Conservation (phyloP, 352 stramenopile species). For the Pythium phragmiticola region DNA sequence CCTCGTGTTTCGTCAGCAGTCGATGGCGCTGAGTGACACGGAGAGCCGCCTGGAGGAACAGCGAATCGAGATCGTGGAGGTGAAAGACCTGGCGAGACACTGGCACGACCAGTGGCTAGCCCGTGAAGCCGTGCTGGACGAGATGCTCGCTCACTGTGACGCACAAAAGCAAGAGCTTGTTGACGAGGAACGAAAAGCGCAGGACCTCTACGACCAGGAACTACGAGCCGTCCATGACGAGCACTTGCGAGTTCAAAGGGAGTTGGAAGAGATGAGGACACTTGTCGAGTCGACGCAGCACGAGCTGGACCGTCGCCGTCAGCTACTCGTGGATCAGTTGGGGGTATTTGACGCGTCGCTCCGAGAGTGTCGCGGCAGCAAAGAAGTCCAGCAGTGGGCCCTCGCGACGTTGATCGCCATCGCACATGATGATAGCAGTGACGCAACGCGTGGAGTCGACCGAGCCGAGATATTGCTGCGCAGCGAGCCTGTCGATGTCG, state of each 20-base stretch:
- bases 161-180: neutral
- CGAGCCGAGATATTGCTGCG: conserved; percentile 10
- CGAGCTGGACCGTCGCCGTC: conserved; percentile 2
- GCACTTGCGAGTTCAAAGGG: neutral
- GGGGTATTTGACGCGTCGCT: conserved; percentile 21
- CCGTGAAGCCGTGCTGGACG: conserved; percentile 5
- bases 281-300: conserved; percentile 10
- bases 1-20: conserved; percentile 22
- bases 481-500: conserved; percentile 9
- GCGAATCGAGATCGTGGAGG: conserved; percentile 16
- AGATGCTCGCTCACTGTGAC: conserved; percentile 18
- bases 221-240: conserved; percentile 6
- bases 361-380: conserved; percentile 7
- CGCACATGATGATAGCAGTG: neutral
- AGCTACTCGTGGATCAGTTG: conserved; percentile 21
- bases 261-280: neutral
- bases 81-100: conserved; percentile 25
- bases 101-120: conserved; percentile 31
- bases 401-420: conserved; percentile 11
- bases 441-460: neutral
- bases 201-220: conserved; percentile 10
- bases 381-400: conserved; percentile 20
- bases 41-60: conserved; percentile 38
- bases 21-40: conserved; percentile 39
- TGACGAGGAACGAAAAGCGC: conserved; percentile 1